These are phyloP conservation scores for Colletotrichum brevisporum DNA, from an alignment of 2,329 filamentous ascomycete species.

Conservation along the genomic window DNA sequence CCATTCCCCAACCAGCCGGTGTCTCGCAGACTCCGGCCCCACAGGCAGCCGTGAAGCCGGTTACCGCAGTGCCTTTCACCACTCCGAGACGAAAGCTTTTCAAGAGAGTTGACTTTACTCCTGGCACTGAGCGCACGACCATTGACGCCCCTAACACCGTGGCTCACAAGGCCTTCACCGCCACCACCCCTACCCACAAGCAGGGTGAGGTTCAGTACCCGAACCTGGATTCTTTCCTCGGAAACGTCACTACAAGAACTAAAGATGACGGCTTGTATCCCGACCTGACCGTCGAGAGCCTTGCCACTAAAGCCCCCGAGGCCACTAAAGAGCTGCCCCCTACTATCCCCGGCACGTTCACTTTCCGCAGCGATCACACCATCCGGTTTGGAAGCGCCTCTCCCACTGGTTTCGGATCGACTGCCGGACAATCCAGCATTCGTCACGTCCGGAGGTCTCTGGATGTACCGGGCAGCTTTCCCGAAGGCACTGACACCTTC, in stretches of 20 bases:
- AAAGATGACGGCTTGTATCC: slow-evolving; percentile 64
- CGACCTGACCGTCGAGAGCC: slow-evolving; percentile 56
- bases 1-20: slow-evolving; percentile 61
- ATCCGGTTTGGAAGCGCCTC: slow-evolving; percentile 69
- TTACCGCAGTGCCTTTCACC: slow-evolving; percentile 68
- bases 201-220: slow-evolving; percentile 52
- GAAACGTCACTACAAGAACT: slow-evolving; percentile 46
- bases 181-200: slow-evolving; percentile 52
- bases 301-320: slow-evolving; percentile 39
- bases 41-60: slow-evolving; percentile 62
- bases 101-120: slow-evolving; percentile 87
- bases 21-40: slow-evolving; percentile 64
- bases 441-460: slow-evolving; percentile 70
- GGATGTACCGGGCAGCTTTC: slow-evolving; percentile 71
- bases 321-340: slow-evolving; percentile 48
- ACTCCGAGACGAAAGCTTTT: slow-evolving; percentile 76
- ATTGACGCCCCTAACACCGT: slow-evolving; percentile 56
- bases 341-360: slow-evolving; percentile 71
- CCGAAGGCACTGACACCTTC: slow-evolving; percentile 48
- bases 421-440: slow-evolving; percentile 71
- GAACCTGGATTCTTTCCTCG: slow-evolving; percentile 47
- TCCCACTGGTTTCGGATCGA: slow-evolving; percentile 67
- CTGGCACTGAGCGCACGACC: slow-evolving; percentile 69
- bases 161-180: slow-evolving; percentile 63
- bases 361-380: slow-evolving; percentile 76